phyloP scores from a whole-genome alignment of 179 eudicot genomes.

The Pouteria campechiana region DNA sequence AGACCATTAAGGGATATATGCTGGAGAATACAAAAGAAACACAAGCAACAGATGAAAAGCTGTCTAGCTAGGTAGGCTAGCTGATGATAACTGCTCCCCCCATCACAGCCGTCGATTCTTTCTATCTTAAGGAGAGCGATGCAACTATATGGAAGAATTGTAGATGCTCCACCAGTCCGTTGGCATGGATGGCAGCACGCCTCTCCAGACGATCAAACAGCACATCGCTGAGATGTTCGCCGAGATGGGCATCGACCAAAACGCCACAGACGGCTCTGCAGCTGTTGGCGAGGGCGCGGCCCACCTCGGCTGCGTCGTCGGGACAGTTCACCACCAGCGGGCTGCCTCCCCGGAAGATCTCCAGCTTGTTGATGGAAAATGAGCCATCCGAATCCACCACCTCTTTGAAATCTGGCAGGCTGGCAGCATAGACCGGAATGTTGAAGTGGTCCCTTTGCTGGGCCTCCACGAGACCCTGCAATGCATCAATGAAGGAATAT shows the following conservation, averaged over 20 bases:
- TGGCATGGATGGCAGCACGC: conserved; percentile 60
- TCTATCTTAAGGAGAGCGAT: conserved; percentile 49
- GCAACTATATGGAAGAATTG: conserved; percentile 89
- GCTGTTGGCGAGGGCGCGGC: conserved; percentile 69
- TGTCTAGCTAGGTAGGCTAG: no score
- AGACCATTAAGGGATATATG: no score
- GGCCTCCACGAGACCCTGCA: conserved; percentile 59
- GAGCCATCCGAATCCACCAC: conserved; percentile 75
- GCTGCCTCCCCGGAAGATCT: conserved; percentile 82
- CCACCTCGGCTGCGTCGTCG: conserved; percentile 58
- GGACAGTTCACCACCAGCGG: conserved; percentile 77
- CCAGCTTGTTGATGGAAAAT: conserved; percentile 55
- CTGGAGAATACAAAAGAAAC: no score
- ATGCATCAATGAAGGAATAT: no score
- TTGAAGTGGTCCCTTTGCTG: conserved; percentile 81
- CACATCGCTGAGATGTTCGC: conserved; percentile 57
- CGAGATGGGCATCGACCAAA: conserved; percentile 83
- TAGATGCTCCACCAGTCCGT: conserved; percentile 59
- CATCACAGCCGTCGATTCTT: no score
- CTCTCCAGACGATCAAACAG: conserved; percentile 47
- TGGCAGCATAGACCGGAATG: conserved; percentile 86
- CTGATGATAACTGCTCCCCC: no score
- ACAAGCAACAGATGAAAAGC: no score
- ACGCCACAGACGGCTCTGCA: conserved; percentile 81
- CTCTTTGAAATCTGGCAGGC: conserved; percentile 73